phyloP scores from a whole-genome alignment of 1,284 basidiomycete species.

The Apiotrichum domesticum region DNA sequence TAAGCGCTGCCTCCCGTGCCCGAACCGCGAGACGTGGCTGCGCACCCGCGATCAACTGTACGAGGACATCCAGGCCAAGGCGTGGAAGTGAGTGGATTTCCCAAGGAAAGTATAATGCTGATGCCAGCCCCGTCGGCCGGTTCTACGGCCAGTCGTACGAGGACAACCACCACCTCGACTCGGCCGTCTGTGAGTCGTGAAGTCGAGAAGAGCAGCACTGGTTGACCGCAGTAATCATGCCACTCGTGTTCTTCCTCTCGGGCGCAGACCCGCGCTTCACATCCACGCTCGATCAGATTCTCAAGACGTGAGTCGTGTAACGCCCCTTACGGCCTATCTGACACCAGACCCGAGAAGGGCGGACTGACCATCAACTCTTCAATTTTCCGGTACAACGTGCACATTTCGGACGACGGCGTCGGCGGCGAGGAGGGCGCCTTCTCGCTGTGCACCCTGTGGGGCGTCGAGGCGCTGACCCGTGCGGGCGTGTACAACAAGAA shows the following conservation, averaged over 20 bases:
- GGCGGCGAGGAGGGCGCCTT: constrained; percentile 81
- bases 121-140: constrained; percentile 21
- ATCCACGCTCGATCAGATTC: constrained; percentile 68
- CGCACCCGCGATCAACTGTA: constrained; percentile 69
- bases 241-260: constrained; percentile 67
- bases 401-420: constrained; percentile 77
- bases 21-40: constrained; percentile 58
- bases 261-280: constrained; percentile 79
- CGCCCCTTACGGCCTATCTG: neutral
- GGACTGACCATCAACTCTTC: constrained; percentile 71
- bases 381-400: constrained; percentile 61
- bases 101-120: constrained; percentile 26
- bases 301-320: constrained; percentile 54
- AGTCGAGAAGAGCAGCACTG: neutral
- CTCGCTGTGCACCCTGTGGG: constrained; percentile 52
- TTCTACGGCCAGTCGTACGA: constrained; percentile 50
- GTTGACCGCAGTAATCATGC: constrained; percentile 31
- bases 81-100: constrained; percentile 38
- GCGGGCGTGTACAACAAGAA: constrained; percentile 67
- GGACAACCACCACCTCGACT: constrained; percentile 48
- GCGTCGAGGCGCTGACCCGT: constrained; percentile 76
- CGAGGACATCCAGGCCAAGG: constrained; percentile 64
- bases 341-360: constrained; percentile 62
- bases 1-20: constrained; percentile 61
- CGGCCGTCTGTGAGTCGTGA: constrained; percentile 37